phyloP scores from a whole-genome alignment of 116 monocot species.

The Phalaenopsis hybrid region DNA sequence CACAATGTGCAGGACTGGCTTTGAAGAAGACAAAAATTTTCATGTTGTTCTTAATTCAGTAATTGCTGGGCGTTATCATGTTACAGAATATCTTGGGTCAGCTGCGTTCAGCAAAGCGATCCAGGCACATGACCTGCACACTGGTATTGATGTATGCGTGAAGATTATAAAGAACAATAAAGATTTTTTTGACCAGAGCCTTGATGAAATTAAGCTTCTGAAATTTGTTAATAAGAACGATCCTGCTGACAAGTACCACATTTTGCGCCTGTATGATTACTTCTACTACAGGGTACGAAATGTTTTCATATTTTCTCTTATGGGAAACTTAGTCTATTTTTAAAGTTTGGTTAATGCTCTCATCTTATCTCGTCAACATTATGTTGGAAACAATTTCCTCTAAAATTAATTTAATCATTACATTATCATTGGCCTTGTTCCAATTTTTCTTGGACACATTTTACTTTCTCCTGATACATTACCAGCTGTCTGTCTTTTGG shows the following conservation, averaged over 20 bases:
- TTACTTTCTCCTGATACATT: not conserved
- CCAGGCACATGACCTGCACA: constrained; percentile 97
- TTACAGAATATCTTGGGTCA: constrained; percentile 89
- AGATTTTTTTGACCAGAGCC: constrained; percentile 99
- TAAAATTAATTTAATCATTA: not conserved
- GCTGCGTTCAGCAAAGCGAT: constrained; percentile 99
- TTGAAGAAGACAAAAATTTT: constrained; percentile 95
- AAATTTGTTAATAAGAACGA: constrained; percentile 98
- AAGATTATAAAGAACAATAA: constrained; percentile 99
- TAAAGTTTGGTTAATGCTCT: not conserved
- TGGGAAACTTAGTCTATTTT: not conserved
- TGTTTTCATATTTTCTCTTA: not conserved
- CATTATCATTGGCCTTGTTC: not conserved
- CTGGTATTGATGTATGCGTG: constrained; percentile 95
- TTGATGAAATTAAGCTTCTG: constrained; percentile 98
- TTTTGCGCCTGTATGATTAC: constrained; percentile 92
- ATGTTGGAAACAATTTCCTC: not conserved
- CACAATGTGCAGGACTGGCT: constrained; percentile 67
- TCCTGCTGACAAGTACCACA: constrained; percentile 88
- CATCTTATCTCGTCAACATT: not conserved
- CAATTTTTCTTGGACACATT: not conserved
- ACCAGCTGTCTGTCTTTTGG: not conserved
- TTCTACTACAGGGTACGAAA: constrained; percentile 89
- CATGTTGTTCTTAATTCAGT: constrained; percentile 92
- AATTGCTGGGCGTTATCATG: constrained; percentile 95